Evolutionary conservation across 768 basidiomycete species (phyloP), one percentile per base, ranked within the genome.

Genomic region (Lenzites betulinus): DNA sequence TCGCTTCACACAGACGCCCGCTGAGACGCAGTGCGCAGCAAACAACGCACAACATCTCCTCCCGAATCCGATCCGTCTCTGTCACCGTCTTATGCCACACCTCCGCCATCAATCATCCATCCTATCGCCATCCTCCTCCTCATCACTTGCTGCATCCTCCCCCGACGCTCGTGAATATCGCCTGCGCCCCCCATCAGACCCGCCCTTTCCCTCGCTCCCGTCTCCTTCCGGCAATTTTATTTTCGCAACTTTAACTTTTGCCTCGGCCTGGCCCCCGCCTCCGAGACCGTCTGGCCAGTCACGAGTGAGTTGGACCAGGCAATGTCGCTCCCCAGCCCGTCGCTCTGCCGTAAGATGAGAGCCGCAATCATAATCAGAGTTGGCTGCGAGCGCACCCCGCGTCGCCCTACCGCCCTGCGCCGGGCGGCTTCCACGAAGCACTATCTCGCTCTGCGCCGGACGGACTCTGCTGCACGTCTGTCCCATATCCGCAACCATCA

Each of bases 171-270:
- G 18, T 22, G 20, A 25, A 20, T 33, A 20, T 36, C 43, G 46
- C 35, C 50, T 15, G n/a, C 51, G 35, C 22, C 39, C 20, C 38
- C 12, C 44, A 30, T n/a, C n/a, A n/a, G n/a, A n/a, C n/a, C n/a
- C n/a, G n/a, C n/a, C n/a, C n/a, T n/a, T n/a, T n/a, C n/a, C n/a
- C 23, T 46, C 25, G 52, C 30, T 33, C 59, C 54, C 38, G 22
- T 49, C 53, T 55, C 41, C 28, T 49, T 54, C 35, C 53, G 47
- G 23, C 41, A 50, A 55, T 61, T 48, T n/a, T 54, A 15, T 48
- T 61, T 57, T 57, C 39, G 42, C 49, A 51, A 28, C 60, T 60
- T 54, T 28, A 42, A 47, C 59, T 60, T 60, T 60, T 60, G 51
- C 52, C 59, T 60, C 44, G 51, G 38, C 9, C 22, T 42, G 23